Evolutionary conservation across 2,329 filamentous ascomycete genomes (phyloP), one percentile per base, ranked within the genome.

Genomic region (Aspergillus spinulosporus): DNA sequence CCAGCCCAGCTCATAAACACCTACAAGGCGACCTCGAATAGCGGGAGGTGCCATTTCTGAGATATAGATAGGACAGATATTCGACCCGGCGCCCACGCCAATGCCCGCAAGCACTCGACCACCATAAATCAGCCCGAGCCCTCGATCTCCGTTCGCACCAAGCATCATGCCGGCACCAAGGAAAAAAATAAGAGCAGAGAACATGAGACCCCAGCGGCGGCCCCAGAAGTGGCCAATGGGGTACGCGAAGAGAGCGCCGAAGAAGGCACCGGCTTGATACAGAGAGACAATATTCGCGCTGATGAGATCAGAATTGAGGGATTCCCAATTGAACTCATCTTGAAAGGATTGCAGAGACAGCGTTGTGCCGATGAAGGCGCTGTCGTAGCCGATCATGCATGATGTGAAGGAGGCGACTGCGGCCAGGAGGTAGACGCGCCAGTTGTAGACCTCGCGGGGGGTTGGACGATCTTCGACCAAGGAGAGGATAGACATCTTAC

Each of bases 231-330:
- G 85, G 31, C 82, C 85, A 34, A 84, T 81, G 6, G 77, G 80
- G 63, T 88, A 92, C 55, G 85, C 88, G 58, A 83, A 81, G 40
- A 91, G 75, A n/a, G 86, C 84, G 49, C 90, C 90, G 64, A 93
- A 92, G 76, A 94, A 92, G 58, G 89, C 89, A 57, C 89, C 89
- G 7, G 89, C 90, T 73, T 93, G 90, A 75, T 90, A 92, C 52
- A 88, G 83, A 28, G 87, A 91, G 50, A 92, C 89, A 59, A 92
- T 91, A 71, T 92, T 93, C 65, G 86, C 79, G 66, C 85, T 86
- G 47, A 88, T 76, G 3, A 88, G 73, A 31, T 85, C 81, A 7
- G 46, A 5, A 46, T 53, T 21, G 74, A 86, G 82, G 2, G 73
- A 66, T 2, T 71, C 75, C 64, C 92, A 87, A 11, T 77, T 65